Percentiles rank a stretch among this genome's conserved stretches.
phyloP scores from a whole-genome alignment of 352 stramenopile species.

The Pythium chondricola region DNA sequence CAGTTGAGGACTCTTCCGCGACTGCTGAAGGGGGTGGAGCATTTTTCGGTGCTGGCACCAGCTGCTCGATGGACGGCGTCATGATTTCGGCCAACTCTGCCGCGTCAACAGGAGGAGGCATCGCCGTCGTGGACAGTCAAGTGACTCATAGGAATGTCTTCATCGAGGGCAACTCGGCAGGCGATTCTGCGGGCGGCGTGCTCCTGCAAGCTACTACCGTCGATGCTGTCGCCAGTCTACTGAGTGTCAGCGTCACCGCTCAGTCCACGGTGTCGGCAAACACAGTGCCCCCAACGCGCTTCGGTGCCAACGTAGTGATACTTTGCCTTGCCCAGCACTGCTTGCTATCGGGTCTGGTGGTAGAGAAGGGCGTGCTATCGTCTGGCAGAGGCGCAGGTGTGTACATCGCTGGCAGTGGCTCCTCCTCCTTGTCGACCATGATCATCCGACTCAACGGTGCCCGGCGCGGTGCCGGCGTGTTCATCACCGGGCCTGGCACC shows the following conservation, averaged over 20 bases:
- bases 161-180: slow-evolving; percentile 11
- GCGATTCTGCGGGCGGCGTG: slow-evolving; percentile 3
- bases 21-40: slow-evolving; percentile 5
- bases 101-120: slow-evolving; percentile 1
- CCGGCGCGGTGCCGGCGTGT: slow-evolving; percentile 7
- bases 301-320: slow-evolving; percentile 14
- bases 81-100: slow-evolving; percentile 5
- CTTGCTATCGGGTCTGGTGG: slow-evolving; percentile 6
- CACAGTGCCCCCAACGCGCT: background rate
- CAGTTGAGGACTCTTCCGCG: slow-evolving; percentile 1
- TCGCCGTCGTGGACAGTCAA: slow-evolving; percentile 8
- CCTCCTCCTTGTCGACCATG: background rate
- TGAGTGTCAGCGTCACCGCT: background rate
- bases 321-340: slow-evolving; percentile 1
- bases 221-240: background rate
- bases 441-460: slow-evolving; percentile 7
- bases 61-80: background rate
- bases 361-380: background rate
- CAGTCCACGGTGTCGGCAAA: slow-evolving; percentile 7
- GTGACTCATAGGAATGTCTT: slow-evolving; percentile 3
- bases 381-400: slow-evolving; percentile 12
- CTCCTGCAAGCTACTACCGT: background rate
- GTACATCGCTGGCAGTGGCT: slow-evolving; percentile 7
- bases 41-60: slow-evolving; percentile 1
- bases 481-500: slow-evolving; percentile 8